Percentiles rank a stretch among this genome's conserved stretches.
These are phyloP conservation scores for Taphrina communis DNA, from an alignment of 1,139 yeast species.

Conservation along the genomic window DNA sequence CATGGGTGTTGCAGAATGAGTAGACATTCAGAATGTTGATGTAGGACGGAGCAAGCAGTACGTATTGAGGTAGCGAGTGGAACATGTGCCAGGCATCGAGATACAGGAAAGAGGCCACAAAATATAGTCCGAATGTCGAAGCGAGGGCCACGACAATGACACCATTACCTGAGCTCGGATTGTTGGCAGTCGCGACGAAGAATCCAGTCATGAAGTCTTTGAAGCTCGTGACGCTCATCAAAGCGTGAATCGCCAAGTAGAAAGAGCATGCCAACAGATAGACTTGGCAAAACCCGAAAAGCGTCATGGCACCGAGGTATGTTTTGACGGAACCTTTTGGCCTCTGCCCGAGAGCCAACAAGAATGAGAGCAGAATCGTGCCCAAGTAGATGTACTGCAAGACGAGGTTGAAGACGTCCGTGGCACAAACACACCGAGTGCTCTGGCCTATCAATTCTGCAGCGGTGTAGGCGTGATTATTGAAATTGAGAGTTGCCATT, in stretches of 20 bases:
- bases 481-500: slow-evolving; percentile 8
- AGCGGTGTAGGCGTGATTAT: slow-evolving; percentile 11
- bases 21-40: slow-evolving; percentile 74
- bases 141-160: slow-evolving; percentile 76
- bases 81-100: slow-evolving; percentile 96
- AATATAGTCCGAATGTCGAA: slow-evolving; percentile 91
- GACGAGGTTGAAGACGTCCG: slow-evolving; percentile 50
- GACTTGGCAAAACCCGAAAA: slow-evolving; percentile 54
- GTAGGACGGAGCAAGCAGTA: slow-evolving; percentile 85
- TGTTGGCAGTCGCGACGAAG: slow-evolving; percentile 48
- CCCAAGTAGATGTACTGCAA: slow-evolving; percentile 52
- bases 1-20: slow-evolving; percentile 95
- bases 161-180: slow-evolving; percentile 52
- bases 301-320: slow-evolving; percentile 51
- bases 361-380: slow-evolving; percentile 53
- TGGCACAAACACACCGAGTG: slow-evolving; percentile 41
- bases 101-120: slow-evolving; percentile 73
- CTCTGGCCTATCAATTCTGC: slow-evolving; percentile 18
- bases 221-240: slow-evolving; percentile 44
- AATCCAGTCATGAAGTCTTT: slow-evolving; percentile 43
- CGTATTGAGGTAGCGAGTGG: slow-evolving; percentile 83
- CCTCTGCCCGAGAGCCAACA: slow-evolving; percentile 56
- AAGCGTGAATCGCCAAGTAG: slow-evolving; percentile 53
- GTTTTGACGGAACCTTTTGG: slow-evolving; percentile 54
- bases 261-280: slow-evolving; percentile 54